Conservation (phyloP, 352 stramenopile genomes). For the Phytophthora meadii region DNA sequence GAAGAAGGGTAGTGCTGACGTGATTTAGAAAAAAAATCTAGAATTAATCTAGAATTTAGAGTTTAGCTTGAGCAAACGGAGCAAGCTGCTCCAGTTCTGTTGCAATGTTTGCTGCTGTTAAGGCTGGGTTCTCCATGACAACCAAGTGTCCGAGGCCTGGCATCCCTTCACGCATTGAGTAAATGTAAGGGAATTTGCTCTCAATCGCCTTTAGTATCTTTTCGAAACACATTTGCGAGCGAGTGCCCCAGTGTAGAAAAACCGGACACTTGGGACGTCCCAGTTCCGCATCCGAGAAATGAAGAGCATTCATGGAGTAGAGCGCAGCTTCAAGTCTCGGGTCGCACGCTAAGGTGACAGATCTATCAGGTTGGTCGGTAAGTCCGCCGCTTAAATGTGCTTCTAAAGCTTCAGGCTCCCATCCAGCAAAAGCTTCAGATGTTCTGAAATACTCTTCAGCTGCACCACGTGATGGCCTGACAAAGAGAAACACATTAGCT, state of each 20-base stretch:
- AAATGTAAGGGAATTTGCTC: conserved; percentile 43
- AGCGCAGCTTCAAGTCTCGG: conserved; percentile 45
- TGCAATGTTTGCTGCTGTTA: conserved; percentile 44
- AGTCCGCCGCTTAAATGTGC: conserved; percentile 32
- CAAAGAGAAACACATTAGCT: background rate
- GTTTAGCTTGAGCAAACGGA: conserved; percentile 15
- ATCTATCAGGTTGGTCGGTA: conserved; percentile 18
- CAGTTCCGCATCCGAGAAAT: conserved; percentile 35
- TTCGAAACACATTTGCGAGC: conserved; percentile 46
- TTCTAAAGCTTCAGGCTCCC: conserved; percentile 30
- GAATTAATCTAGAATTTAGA: conserved; percentile 3
- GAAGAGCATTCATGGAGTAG: conserved; percentile 41
- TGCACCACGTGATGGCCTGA: conserved; percentile 25
- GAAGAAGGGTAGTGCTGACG: conserved; percentile 1
- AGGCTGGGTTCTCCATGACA: conserved; percentile 46
- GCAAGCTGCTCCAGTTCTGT: conserved; percentile 30
- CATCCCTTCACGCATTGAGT: conserved; percentile 42
- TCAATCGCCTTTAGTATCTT: conserved; percentile 35
- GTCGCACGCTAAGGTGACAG: conserved; percentile 41
- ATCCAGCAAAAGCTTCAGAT: conserved; percentile 21
- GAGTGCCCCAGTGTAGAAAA: conserved; percentile 42
- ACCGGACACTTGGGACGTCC: conserved; percentile 41
- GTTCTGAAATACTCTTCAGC: conserved; percentile 28
- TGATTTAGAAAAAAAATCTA: conserved; percentile 2
- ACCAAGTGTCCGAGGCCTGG: conserved; percentile 46